Conservation (phyloP, 495 filamentous ascomycete species). For the Thozetella sp. region DNA sequence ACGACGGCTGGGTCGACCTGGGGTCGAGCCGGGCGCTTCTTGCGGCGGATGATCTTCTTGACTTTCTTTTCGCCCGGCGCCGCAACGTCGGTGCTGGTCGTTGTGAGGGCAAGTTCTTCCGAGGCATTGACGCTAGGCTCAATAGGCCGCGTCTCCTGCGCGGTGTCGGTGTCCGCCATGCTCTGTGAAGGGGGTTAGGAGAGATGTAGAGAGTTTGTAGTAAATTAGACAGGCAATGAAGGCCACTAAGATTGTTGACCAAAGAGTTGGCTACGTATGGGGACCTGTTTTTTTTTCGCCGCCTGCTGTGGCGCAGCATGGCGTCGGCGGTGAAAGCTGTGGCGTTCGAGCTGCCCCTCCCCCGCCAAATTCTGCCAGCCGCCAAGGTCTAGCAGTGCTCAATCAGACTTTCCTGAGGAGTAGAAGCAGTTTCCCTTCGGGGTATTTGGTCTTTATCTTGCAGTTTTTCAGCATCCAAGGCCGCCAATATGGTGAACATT, state of each 20-base stretch:
- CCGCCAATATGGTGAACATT: conserved; percentile 94
- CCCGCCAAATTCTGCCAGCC: conserved; percentile 29
- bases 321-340: conserved; percentile 13
- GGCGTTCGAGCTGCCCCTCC: conserved; percentile 19
- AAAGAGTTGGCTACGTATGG: neutral
- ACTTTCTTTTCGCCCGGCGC: conserved; percentile 52
- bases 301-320: neutral
- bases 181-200: too few relatives aligned
- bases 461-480: conserved; percentile 14
- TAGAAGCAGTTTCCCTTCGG: conserved; percentile 5
- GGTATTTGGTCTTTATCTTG: conserved; percentile 10
- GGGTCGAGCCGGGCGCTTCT: conserved; percentile 68
- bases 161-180: conserved; percentile 19
- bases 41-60: conserved; percentile 67
- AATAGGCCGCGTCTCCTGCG: conserved; percentile 3
- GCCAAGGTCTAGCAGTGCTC: neutral
- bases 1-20: conserved; percentile 85
- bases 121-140: conserved; percentile 2
- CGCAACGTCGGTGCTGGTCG: conserved; percentile 45
- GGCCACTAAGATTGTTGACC: neutral
- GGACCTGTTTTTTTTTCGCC: neutral
- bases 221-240: neutral
- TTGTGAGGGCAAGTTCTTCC: conserved; percentile 31
- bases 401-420: conserved; percentile 4
- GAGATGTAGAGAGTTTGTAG: too few relatives aligned